Evolutionary conservation across 2,329 filamentous ascomycete species (phyloP).

Genomic region (Ophiostoma ulmi): DNA sequence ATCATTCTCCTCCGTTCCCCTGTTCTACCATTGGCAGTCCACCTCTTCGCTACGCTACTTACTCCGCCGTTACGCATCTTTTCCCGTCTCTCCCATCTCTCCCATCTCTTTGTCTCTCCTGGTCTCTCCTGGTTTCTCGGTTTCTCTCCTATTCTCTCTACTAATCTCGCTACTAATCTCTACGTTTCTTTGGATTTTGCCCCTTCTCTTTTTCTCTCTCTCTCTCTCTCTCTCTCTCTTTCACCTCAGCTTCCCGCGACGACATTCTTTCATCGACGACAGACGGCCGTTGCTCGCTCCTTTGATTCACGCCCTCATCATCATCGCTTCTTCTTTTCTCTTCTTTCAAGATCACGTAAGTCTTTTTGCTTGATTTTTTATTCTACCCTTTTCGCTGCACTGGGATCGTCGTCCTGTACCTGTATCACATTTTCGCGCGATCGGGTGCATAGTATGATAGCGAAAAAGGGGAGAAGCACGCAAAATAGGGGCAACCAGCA

Average conservation of each 20-base stretch:
- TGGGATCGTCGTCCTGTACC: conserved; percentile 2
- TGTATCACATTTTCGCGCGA: conserved; percentile 7
- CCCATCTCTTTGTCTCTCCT: neutral
- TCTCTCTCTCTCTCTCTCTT: neutral
- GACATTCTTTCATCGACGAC: conserved; percentile 6
- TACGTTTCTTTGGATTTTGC: neutral
- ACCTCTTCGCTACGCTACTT: neutral
- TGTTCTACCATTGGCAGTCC: neutral
- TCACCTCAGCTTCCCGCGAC: conserved; percentile 6
- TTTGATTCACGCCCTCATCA: neutral
- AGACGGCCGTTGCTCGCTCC: conserved; percentile 12
- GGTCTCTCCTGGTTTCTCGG: neutral
- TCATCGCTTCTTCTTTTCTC: neutral
- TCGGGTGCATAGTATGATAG: neutral
- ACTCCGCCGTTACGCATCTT: neutral
- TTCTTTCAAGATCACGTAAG: neutral
- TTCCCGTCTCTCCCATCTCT: neutral
- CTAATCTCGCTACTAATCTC: neutral
- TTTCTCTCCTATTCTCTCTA: neutral
- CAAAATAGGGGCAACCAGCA: conserved; percentile 9
- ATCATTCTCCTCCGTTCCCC: conserved; percentile 2
- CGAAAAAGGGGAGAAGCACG: no score
- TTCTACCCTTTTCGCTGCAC: neutral
- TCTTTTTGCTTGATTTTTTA: neutral
- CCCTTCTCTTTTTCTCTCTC: neutral